Percentiles rank a stretch among this genome's conserved stretches.
Evolutionary conservation across 176 grass and related monocot species (phyloP).

Genomic region (Typha latifolia): DNA sequence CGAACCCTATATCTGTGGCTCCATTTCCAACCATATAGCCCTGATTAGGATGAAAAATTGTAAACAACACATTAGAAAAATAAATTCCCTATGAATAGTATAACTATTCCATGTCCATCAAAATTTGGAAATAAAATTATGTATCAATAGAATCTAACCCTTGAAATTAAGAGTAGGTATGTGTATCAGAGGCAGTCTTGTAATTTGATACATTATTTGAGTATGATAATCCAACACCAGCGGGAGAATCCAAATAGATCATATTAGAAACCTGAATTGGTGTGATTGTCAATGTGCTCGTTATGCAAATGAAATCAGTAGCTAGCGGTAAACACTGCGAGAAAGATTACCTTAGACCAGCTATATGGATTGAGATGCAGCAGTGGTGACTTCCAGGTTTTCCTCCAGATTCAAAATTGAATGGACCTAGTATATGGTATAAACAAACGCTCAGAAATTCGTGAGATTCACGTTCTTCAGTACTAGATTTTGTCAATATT

Average conservation of each 20-base stretch:
- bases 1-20: constrained; percentile 59
- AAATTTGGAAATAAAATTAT: background rate
- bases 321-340: background rate
- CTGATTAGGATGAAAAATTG: constrained; percentile 17
- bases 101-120: background rate
- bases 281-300: background rate
- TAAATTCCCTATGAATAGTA: background rate
- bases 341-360: constrained; percentile 63
- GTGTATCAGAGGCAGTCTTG: constrained; percentile 67
- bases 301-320: background rate
- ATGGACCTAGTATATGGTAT: constrained; percentile 37
- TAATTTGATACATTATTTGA: constrained; percentile 59
- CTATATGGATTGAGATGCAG: constrained; percentile 80
- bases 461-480: background rate
- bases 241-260: constrained; percentile 93
- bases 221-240: constrained; percentile 87
- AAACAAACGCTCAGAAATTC: background rate
- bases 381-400: constrained; percentile 27
- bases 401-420: constrained; percentile 49
- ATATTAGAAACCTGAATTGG: constrained; percentile 68
- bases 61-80: constrained; percentile 3
- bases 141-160: constrained; percentile 29
- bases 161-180: constrained; percentile 80
- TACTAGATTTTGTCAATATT: background rate
- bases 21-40: constrained; percentile 99